Base-by-base conservation (phyloP, 208 protist species). In the Leishmania major region DNA sequence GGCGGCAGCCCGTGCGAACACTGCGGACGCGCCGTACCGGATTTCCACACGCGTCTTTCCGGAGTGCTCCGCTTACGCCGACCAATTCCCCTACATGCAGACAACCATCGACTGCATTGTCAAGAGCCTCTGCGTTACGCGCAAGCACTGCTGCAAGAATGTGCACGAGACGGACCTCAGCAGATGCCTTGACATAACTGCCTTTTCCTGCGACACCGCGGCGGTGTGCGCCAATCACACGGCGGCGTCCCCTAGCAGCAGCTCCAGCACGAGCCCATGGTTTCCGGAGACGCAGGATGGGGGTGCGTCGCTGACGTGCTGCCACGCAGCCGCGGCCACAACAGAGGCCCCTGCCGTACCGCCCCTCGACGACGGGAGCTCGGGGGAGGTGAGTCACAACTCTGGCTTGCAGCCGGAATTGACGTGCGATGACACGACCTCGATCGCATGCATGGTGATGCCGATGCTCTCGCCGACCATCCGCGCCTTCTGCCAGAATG, bases 401-500 rank as follows among this genome's bases (percentile, higher is more conserved):
- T 72, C 43, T 6, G 45, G 6, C 22, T 59, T 70, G 53, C 40
- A 28, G 75, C 81, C 75, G 28, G 37, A 19, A 55, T 31, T 37
- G 8, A 85, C 37, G 37, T 85, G 77, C n/a, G 82, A 81, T 37
- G 77, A 72, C 7, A 49, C 3, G 4, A 69, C 75, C 5, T 25
- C n/a, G 43, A 25, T 47, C 0, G 82, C 70, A 49, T 85, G 82
- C 77, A 55, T 66, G 31, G 82, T 76, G 7, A 0, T 70, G 45
- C 51, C 60, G 40, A 37, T 15, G 51, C 73, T 85, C 49, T 43
- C 77, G 13, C 64, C 81, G 3, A 13, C 81, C 28, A 40, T 81
- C 25, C 82, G 77, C 77, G 82, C 71, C 71, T 85, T 85, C 59
- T 85, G 82, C 72, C 15, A 75, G 40, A 67, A 73, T 35, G 49